These are phyloP conservation scores for Caloboletus inedulis DNA, from an alignment of 1,284 basidiomycete species.

Conservation along the genomic window DNA sequence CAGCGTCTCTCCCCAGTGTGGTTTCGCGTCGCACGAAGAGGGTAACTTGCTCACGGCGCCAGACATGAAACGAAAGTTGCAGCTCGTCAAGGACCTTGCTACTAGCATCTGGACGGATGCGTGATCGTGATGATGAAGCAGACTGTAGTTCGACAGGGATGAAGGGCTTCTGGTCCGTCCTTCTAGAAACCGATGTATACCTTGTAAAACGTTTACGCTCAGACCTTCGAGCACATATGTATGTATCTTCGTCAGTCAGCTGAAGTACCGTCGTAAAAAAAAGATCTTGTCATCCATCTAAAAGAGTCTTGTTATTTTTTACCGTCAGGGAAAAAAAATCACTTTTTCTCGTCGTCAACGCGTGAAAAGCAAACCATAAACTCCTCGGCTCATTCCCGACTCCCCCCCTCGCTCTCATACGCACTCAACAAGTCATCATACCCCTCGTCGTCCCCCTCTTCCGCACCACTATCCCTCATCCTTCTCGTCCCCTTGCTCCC, in stretches of 20 bases:
- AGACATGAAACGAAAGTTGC: constrained; percentile 27
- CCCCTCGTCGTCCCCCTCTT: constrained; percentile 75
- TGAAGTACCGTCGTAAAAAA: neutral
- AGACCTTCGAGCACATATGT: neutral
- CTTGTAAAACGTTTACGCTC: neutral
- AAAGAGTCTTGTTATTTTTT: neutral
- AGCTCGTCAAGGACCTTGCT: constrained; percentile 26
- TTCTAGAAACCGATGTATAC: neutral
- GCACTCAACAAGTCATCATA: constrained; percentile 74
- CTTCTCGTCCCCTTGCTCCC: constrained; percentile 40
- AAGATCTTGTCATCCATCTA: neutral
- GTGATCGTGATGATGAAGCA: constrained; percentile 2
- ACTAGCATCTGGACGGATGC: constrained; percentile 25
- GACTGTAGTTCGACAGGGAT: no score
- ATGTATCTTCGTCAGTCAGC: neutral
- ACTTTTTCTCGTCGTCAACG: neutral
- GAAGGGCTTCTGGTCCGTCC: neutral
- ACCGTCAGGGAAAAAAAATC: neutral
- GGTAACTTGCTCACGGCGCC: constrained; percentile 42
- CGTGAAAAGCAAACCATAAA: neutral
- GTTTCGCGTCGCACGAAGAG: constrained; percentile 67
- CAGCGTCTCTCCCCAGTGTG: constrained; percentile 72
- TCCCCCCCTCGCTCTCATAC: constrained; percentile 68
- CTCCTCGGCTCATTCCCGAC: constrained; percentile 25
- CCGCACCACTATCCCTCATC: constrained; percentile 56